Evolutionary conservation across 2,329 filamentous ascomycete species (phyloP).

Genomic region (Phaeosphaeriaceae sp.): DNA sequence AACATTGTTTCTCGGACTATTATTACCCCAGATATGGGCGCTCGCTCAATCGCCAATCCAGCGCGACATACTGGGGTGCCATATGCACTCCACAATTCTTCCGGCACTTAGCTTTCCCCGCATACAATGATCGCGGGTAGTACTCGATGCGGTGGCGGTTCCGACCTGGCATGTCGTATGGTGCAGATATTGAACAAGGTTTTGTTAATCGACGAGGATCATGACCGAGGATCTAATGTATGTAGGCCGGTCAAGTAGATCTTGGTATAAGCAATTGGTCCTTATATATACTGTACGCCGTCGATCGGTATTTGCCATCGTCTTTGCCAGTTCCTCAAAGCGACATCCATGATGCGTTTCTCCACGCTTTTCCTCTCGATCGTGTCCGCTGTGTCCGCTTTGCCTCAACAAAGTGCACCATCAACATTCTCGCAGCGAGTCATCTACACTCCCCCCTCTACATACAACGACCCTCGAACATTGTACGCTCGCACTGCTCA

Average conservation of each 20-base stretch:
- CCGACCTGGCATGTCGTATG: background rate
- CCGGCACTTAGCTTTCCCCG: constrained; percentile 6
- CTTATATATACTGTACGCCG: constrained; percentile 8
- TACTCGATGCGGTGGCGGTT: background rate
- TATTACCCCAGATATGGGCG: constrained; percentile 1
- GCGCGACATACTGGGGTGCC: background rate
- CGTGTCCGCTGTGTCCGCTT: constrained; percentile 26
- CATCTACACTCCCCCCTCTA: constrained; percentile 53
- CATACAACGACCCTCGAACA: constrained; percentile 55
- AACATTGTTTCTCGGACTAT: constrained; percentile 3
- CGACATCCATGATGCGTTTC: constrained; percentile 39
- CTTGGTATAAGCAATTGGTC: constrained; percentile 3
- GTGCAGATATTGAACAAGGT: background rate
- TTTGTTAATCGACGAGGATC: background rate
- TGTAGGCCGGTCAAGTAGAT: background rate
- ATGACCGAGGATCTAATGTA: background rate
- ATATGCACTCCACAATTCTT: constrained; percentile 9
- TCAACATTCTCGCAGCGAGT: constrained; percentile 44
- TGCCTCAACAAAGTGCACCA: constrained; percentile 25
- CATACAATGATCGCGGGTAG: background rate
- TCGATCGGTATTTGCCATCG: background rate
- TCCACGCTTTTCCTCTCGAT: constrained; percentile 33
- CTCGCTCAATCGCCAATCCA: background rate
- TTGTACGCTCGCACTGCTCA: constrained; percentile 61
- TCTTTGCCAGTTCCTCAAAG: background rate